Evolutionary conservation across 2,329 filamentous ascomycete species (phyloP).

Genomic region (Chalaropsis ovoidea): DNA sequence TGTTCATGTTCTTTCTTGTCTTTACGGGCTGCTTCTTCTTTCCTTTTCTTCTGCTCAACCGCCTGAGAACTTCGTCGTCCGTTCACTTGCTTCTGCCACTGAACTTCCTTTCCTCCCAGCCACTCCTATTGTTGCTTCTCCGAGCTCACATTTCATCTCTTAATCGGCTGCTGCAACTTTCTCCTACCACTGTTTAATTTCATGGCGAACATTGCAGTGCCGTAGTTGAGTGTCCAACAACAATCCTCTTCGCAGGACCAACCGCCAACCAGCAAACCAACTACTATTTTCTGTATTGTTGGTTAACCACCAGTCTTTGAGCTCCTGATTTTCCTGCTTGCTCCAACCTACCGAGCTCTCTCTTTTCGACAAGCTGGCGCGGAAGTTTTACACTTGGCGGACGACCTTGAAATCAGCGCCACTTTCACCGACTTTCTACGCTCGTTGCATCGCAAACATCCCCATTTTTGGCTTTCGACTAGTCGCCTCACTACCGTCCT

Average conservation of each 20-base stretch:
- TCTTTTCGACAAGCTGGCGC: slow-evolving; percentile 15
- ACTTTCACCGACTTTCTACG: background rate
- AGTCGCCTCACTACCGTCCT: background rate
- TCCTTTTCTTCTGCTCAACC: slow-evolving; percentile 24
- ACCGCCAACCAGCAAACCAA: background rate
- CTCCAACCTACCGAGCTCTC: background rate
- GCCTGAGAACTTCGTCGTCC: background rate
- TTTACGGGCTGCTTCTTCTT: slow-evolving; percentile 20
- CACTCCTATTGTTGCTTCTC: background rate
- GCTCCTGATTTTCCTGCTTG: slow-evolving; percentile 23
- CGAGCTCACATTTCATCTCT: background rate
- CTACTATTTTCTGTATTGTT: background rate
- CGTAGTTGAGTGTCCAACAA: slow-evolving; percentile 15
- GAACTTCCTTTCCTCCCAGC: background rate
- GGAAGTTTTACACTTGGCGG: background rate
- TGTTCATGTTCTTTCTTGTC: slow-evolving; percentile 16
- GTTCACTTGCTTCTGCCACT: background rate
- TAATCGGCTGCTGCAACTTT: background rate
- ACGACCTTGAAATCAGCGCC: background rate
- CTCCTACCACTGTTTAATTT: slow-evolving; percentile 4
- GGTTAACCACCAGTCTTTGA: slow-evolving; percentile 27
- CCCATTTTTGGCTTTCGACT: slow-evolving; percentile 21
- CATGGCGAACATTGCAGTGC: slow-evolving; percentile 17
- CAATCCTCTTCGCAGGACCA: slow-evolving; percentile 20
- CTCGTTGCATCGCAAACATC: slow-evolving; percentile 4